A percentile compares a stretch with the other conserved stretches of the same genome.
phyloP scores from a whole-genome alignment of 768 basidiomycete genomes.

The Epithele typhae region DNA sequence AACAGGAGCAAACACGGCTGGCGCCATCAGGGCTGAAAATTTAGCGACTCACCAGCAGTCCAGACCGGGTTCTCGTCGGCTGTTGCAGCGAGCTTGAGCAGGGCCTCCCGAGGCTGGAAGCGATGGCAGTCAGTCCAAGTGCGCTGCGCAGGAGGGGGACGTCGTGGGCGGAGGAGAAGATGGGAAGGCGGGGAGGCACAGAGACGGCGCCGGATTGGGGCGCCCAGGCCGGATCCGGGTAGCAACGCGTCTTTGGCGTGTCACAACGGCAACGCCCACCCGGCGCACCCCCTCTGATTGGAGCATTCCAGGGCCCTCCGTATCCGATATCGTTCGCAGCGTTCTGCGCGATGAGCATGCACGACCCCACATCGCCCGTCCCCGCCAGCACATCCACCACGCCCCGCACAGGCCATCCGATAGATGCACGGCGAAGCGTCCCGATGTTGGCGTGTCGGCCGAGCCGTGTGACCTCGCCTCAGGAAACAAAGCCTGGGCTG shows the following conservation, averaged over 20 bases:
- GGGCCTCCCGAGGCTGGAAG: conserved; percentile 87
- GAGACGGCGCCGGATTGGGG: conserved; percentile 11
- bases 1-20: conserved; percentile 40
- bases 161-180: conserved; percentile 14
- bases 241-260: conserved; percentile 20
- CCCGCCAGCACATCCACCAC: background rate
- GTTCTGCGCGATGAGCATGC: conserved; percentile 2
- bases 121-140: background rate
- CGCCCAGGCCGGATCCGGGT: conserved; percentile 16
- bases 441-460: conserved; percentile 11
- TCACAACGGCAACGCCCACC: conserved; percentile 14
- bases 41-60: conserved; percentile 66
- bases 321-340: too few relatives aligned
- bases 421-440: conserved; percentile 11
- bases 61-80: conserved; percentile 79
- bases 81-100: conserved; percentile 85
- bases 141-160: background rate
- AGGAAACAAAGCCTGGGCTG: conserved; percentile 12
- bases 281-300: too few relatives aligned
- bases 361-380: background rate
- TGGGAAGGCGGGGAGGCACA: conserved; percentile 2
- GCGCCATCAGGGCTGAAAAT: conserved; percentile 20
- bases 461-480: conserved; percentile 7
- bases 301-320: background rate
- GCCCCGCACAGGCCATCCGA: conserved; percentile 10